Conservation (phyloP, 2,329 filamentous ascomycete genomes). For the Curvularia hawaiiensis region DNA sequence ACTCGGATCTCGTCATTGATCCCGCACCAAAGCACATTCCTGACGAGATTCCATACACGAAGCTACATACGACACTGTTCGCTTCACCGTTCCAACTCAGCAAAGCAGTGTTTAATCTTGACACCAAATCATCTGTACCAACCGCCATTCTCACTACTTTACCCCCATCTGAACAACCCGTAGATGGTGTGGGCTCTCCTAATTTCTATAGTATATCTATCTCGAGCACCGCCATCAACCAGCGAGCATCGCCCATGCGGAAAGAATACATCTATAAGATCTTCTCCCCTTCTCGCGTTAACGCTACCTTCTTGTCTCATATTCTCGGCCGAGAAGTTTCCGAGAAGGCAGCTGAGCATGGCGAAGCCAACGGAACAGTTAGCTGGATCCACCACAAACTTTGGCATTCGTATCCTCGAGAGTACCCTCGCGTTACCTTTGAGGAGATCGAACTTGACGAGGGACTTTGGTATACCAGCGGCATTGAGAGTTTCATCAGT, state of each 20-base stretch:
- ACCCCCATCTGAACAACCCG: constrained; percentile 60
- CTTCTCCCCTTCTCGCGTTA: constrained; percentile 62
- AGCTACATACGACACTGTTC: constrained; percentile 88
- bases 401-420: constrained; percentile 86
- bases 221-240: constrained; percentile 67
- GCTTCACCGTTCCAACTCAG: constrained; percentile 76
- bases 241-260: constrained; percentile 41
- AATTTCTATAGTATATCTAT: constrained; percentile 88
- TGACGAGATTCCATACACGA: constrained; percentile 82
- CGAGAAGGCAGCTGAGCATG: constrained; percentile 34
- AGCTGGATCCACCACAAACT: constrained; percentile 55
- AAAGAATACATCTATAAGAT: constrained; percentile 69
- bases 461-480: constrained; percentile 69
- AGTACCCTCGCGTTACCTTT: constrained; percentile 84
- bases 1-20: constrained; percentile 66
- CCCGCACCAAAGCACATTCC: constrained; percentile 59
- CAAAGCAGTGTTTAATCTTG: constrained; percentile 72
- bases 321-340: constrained; percentile 53
- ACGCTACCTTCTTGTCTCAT: constrained; percentile 53
- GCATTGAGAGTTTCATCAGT: constrained; percentile 91
- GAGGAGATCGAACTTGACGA: constrained; percentile 73
- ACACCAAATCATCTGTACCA: constrained; percentile 64
- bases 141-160: constrained; percentile 84
- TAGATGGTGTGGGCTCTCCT: constrained; percentile 63
- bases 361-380: constrained; percentile 39